phyloP scores from a whole-genome alignment of 2,329 filamentous ascomycete genomes.

The Thielaviopsis cerberus region DNA sequence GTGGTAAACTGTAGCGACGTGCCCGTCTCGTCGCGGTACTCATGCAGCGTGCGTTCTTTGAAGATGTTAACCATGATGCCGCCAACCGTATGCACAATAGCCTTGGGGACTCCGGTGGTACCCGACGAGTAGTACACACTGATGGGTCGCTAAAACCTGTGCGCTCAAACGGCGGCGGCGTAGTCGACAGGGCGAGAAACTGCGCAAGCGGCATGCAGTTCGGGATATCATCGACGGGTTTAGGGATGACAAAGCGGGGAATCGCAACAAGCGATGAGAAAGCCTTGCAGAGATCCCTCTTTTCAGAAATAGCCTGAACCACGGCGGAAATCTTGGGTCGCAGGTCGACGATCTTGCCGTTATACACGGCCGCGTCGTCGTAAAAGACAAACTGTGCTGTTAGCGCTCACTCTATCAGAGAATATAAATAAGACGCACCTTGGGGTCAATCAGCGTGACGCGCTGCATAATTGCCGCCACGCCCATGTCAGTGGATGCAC shows the following conservation, averaged over 20 bases:
- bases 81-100: slow-evolving; percentile 62
- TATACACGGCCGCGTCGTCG: slow-evolving; percentile 64
- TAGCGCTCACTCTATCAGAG: slow-evolving; percentile 14
- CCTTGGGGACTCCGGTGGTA: slow-evolving; percentile 69
- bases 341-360: slow-evolving; percentile 56
- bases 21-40: slow-evolving; percentile 22
- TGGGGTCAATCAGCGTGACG: slow-evolving; percentile 54
- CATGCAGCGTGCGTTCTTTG: slow-evolving; percentile 42
- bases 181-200: slow-evolving; percentile 22
- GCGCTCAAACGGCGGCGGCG: slow-evolving; percentile 19
- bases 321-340: slow-evolving; percentile 52
- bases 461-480: slow-evolving; percentile 59
- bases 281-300: slow-evolving; percentile 39
- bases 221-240: slow-evolving; percentile 38
- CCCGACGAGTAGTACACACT: slow-evolving; percentile 64
- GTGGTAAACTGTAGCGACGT: slow-evolving; percentile 40
- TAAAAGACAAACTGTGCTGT: slow-evolving; percentile 47
- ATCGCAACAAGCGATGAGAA: slow-evolving; percentile 49
- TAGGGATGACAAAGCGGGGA: slow-evolving; percentile 42
- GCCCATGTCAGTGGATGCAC: slow-evolving; percentile 67
- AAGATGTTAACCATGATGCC: slow-evolving; percentile 35
- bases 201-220: slow-evolving; percentile 25
- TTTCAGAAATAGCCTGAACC: slow-evolving; percentile 43
- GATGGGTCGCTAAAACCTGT: slow-evolving; percentile 57
- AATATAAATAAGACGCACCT: slow-evolving; percentile 21